A percentile compares a stretch with the other conserved stretches of the same genome.
These are phyloP conservation scores for Cardamine chenopodiifolia DNA, from an alignment of 345 rosid species.

Conservation along the genomic window DNA sequence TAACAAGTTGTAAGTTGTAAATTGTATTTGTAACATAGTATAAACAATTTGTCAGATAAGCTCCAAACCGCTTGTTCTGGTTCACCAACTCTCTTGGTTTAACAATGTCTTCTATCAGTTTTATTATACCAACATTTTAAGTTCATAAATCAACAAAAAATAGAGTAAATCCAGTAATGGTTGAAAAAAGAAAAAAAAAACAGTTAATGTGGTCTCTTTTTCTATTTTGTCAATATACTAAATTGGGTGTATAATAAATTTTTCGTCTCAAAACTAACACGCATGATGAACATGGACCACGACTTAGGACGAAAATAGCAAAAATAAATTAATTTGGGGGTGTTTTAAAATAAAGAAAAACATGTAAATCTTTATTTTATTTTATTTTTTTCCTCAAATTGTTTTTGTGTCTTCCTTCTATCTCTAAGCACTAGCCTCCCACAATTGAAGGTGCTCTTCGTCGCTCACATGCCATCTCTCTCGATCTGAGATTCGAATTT, in stretches of 20 bases:
- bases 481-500: slow-evolving; percentile 38
- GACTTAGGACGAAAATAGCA: slow-evolving; percentile 23
- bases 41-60: too few species aligned
- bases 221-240: too few species aligned
- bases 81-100: too few species aligned
- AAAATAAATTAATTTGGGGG: background rate
- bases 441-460: slow-evolving; percentile 42
- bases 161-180: too few species aligned
- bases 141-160: too few species aligned
- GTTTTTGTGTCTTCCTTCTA: slow-evolving; percentile 6
- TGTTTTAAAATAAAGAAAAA: background rate
- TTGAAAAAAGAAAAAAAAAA: too few species aligned
- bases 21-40: too few species aligned
- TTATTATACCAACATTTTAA: too few species aligned
- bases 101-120: too few species aligned
- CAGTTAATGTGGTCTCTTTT: too few species aligned
- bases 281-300: slow-evolving; percentile 34
- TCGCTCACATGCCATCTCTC: slow-evolving; percentile 34
- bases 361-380: background rate
- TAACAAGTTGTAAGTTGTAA: too few species aligned
- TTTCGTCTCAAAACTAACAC: slow-evolving; percentile 6
- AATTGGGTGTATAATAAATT: slow-evolving; percentile 7
- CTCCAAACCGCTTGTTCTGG: too few species aligned
- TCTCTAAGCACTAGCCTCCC: slow-evolving; percentile 43
- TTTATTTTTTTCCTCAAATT: background rate